Evolutionary conservation across 2,329 filamentous ascomycete genomes (phyloP).

Genomic region (Didymella sp.): DNA sequence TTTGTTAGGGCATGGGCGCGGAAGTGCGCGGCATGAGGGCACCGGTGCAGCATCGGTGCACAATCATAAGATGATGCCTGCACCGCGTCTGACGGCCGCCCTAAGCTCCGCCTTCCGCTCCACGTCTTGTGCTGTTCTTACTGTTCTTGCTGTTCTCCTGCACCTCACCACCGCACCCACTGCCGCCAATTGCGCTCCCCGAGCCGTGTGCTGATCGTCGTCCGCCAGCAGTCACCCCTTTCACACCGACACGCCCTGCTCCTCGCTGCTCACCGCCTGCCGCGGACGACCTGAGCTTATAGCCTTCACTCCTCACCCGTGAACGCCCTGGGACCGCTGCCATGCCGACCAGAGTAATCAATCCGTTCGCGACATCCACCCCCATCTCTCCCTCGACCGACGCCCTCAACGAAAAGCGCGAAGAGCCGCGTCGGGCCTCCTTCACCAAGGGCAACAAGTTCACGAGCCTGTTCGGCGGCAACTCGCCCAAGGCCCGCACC

Average conservation of each 20-base stretch:
- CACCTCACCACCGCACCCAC: conserved; percentile 1
- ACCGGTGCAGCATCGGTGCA: conserved; percentile 5
- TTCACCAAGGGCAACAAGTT: conserved; percentile 72
- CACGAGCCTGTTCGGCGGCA: conserved; percentile 82
- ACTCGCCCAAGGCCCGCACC: conserved; percentile 75
- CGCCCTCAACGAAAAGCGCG: conserved; percentile 62
- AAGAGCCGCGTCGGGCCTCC: conserved; percentile 56
- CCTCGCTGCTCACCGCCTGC: conserved; percentile 4
- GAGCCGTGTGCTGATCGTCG: conserved; percentile 17
- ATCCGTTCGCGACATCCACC: conserved; percentile 63
- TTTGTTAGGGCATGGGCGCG: conserved; percentile 5
- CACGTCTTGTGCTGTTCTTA: background rate
- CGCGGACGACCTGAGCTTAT: conserved; percentile 5
- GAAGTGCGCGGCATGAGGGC: conserved; percentile 18
- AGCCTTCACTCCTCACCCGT: background rate
- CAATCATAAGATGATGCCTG: conserved; percentile 10
- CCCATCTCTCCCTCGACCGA: conserved; percentile 60
- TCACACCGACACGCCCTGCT: conserved; percentile 8
- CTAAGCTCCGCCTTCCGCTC: conserved; percentile 9
- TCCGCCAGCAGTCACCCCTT: conserved; percentile 3
- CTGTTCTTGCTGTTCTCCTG: background rate
- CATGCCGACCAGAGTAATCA: conserved; percentile 70
- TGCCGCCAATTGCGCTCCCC: conserved; percentile 15
- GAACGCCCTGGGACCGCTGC: conserved; percentile 36
- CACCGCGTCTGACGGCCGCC: conserved; percentile 8